A percentile compares a stretch with the other conserved stretches of the same genome.
These are phyloP conservation scores for Xylaria longipes DNA, from an alignment of 495 filamentous ascomycete species.

Conservation along the genomic window DNA sequence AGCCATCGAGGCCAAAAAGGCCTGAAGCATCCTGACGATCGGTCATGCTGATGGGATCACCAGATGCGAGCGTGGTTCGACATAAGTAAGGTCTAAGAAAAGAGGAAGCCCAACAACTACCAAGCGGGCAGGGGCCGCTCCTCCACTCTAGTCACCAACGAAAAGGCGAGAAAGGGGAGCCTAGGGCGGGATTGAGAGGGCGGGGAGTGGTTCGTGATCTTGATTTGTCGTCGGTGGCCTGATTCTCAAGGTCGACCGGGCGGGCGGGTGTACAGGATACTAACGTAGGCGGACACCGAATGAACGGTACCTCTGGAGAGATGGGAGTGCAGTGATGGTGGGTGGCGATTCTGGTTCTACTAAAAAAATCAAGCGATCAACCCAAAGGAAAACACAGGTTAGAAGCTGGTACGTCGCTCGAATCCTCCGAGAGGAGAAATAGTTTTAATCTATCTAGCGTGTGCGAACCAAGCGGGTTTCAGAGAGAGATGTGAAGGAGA, in stretches of 20 bases:
- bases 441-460: neutral
- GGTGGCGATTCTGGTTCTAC: conserved; percentile 6
- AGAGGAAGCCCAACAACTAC: conserved; percentile 11
- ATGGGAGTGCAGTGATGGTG: neutral
- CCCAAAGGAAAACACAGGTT: neutral
- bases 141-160: conserved; percentile 16
- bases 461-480: conserved; percentile 11
- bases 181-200: conserved; percentile 7
- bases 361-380: neutral
- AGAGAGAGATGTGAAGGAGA: conserved; percentile 6
- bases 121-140: conserved; percentile 11
- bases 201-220: conserved; percentile 13
- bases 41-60: conserved; percentile 45
- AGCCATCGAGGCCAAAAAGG: conserved; percentile 42
- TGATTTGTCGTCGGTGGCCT: conserved; percentile 18
- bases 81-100: conserved; percentile 35
- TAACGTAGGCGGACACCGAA: conserved; percentile 16
- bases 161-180: conserved; percentile 1
- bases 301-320: conserved; percentile 9
- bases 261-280: neutral
- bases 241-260: conserved; percentile 12
- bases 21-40: conserved; percentile 40
- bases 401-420: neutral
- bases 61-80: conserved; percentile 45
- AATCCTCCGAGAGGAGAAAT: neutral